Conservation (phyloP, 495 filamentous ascomycete species). For the Choiromyces venosus region DNA sequence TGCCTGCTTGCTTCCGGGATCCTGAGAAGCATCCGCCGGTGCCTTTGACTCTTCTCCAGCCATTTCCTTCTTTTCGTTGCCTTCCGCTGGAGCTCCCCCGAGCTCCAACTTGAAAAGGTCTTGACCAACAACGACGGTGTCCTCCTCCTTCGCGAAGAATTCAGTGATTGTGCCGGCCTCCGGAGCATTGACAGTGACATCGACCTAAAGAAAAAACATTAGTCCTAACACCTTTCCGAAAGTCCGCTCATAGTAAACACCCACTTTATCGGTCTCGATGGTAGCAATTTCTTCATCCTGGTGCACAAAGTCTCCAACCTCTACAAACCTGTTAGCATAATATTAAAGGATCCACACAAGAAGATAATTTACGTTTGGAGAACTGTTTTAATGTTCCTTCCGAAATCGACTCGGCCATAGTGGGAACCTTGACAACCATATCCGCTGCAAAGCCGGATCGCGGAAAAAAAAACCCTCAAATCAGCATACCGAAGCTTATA, state of each 20-base stretch:
- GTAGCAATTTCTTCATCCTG: constrained; percentile 97
- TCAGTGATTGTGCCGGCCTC: constrained; percentile 84
- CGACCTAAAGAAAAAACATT: constrained; percentile 59
- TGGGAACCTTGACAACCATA: constrained; percentile 81
- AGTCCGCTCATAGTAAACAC: constrained; percentile 16
- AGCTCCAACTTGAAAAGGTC: constrained; percentile 78
- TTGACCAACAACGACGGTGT: constrained; percentile 92
- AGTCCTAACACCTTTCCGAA: constrained; percentile 2
- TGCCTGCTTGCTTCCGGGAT: constrained; percentile 43
- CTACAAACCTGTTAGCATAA: constrained; percentile 45
- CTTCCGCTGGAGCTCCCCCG: constrained; percentile 57
- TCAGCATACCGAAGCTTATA: not conserved
- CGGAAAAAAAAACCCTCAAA: not conserved
- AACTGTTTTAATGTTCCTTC: constrained; percentile 97
- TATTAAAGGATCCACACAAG: constrained; percentile 4
- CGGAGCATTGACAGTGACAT: constrained; percentile 91
- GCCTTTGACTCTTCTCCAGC: constrained; percentile 54
- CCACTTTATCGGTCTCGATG: constrained; percentile 99
- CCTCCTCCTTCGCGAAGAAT: constrained; percentile 86
- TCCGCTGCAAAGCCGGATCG: constrained; percentile 46
- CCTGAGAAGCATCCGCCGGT: constrained; percentile 49
- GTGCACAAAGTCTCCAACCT: constrained; percentile 91
- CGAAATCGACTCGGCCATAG: constrained; percentile 98
- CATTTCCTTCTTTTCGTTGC: constrained; percentile 49
- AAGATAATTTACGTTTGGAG: constrained; percentile 61